Evolutionary conservation across 108 stramenopile genomes (phyloP).

Genomic region (Asterionellopsis glacialis): DNA sequence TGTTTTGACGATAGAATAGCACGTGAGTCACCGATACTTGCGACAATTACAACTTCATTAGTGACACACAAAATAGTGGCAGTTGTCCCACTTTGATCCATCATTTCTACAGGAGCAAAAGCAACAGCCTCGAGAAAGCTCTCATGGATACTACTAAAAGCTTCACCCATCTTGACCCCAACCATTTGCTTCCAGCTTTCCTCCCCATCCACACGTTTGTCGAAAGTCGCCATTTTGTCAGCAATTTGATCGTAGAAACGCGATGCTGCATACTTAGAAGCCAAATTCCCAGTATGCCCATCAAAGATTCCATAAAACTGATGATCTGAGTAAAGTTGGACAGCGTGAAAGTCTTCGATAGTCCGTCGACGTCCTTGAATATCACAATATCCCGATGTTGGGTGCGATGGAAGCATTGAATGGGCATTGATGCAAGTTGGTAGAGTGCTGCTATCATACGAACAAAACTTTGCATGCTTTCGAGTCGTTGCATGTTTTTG

Average conservation of each 20-base stretch:
- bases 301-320: conserved; percentile 86
- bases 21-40: conserved; percentile 90
- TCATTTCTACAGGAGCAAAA: conserved; percentile 37
- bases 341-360: conserved; percentile 92
- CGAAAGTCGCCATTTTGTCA: conserved; percentile 26
- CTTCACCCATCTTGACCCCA: conserved; percentile 26
- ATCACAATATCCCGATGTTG: conserved; percentile 78
- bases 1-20: conserved; percentile 65
- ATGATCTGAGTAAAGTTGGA: conserved; percentile 57
- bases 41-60: conserved; percentile 55
- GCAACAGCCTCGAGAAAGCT: conserved; percentile 46
- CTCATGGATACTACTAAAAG: conserved; percentile 60
- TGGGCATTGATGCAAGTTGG: conserved; percentile 87
- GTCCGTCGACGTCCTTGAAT: conserved; percentile 73
- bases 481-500: conserved; percentile 71
- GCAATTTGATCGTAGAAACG: conserved; percentile 41
- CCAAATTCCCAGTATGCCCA: conserved; percentile 69
- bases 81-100: conserved; percentile 80
- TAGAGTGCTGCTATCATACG: conserved; percentile 58
- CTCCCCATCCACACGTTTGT: conserved; percentile 2
- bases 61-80: conserved; percentile 70
- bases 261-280: conserved; percentile 72
- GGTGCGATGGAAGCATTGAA: conserved; percentile 78
- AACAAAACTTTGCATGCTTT: conserved; percentile 80
- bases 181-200: conserved; percentile 42